A percentile compares a stretch with the other conserved stretches of the same genome.
These are phyloP conservation scores for Wickerhamiella qilinensis DNA, from an alignment of 805 yeast species.

Conservation along the genomic window DNA sequence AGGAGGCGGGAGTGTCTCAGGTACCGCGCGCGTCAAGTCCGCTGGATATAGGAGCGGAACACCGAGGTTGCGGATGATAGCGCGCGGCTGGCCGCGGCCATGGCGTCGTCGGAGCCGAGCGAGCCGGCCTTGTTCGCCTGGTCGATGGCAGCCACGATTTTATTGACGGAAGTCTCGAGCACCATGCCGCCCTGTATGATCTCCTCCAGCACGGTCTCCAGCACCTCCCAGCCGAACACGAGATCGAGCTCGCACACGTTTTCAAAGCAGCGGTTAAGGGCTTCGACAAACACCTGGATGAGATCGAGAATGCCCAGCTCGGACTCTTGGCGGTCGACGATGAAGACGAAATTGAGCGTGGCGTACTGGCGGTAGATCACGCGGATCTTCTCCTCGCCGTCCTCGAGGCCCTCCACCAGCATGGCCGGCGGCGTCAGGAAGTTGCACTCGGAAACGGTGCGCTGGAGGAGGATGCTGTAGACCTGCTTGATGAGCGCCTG, in stretches of 20 bases:
- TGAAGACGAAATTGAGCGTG: conserved; percentile 85
- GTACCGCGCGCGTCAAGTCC: too few relatives aligned
- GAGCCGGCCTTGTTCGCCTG: conserved; percentile 18
- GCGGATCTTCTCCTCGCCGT: conserved; percentile 51
- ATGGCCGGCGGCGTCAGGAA: conserved; percentile 81
- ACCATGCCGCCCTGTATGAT: conserved; percentile 97
- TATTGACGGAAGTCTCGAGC: conserved; percentile 70
- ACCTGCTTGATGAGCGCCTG: conserved; percentile 67
- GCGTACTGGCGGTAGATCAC: conserved; percentile 92
- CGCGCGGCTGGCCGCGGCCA: conserved; percentile 12
- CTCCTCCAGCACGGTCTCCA: conserved; percentile 72
- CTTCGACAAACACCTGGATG: conserved; percentile 93
- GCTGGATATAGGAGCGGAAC: conserved; percentile 13
- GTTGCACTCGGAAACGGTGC: conserved; percentile 68
- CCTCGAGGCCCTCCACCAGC: conserved; percentile 35
- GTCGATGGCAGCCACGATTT: conserved; percentile 51
- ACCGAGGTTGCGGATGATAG: conserved; percentile 12
- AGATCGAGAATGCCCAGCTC: conserved; percentile 87
- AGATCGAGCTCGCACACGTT: conserved; percentile 92
- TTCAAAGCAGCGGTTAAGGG: conserved; percentile 79
- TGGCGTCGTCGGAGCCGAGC: conserved; percentile 8
- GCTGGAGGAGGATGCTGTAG: conserved; percentile 51
- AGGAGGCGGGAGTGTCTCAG: too few relatives aligned
- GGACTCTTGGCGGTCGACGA: conserved; percentile 90
- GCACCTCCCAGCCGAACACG: conserved; percentile 97